A percentile compares a stretch with the other conserved stretches of the same genome.
Conservation (phyloP, 2,329 filamentous ascomycete genomes). For the Colletotrichum coccodes region DNA sequence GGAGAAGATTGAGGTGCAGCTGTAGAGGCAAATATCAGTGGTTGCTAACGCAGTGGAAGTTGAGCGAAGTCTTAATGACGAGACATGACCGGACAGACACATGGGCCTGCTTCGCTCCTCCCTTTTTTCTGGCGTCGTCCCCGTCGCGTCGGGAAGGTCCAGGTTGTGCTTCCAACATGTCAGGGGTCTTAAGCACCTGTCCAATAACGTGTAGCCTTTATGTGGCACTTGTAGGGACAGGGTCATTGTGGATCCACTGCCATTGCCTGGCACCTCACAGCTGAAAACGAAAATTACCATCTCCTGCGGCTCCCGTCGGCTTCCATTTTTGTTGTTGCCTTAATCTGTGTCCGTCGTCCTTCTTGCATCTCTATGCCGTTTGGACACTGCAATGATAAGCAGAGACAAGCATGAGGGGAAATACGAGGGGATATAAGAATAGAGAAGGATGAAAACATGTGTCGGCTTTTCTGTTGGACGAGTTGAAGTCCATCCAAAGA, state of each 20-base stretch:
- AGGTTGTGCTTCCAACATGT: background rate
- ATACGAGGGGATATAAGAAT: too few species aligned
- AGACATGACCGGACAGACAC: background rate
- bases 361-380: background rate
- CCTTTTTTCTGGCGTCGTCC: background rate
- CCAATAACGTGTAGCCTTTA: constrained; percentile 3
- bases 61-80: background rate
- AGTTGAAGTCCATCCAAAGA: too few species aligned
- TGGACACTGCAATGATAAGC: background rate
- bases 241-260: background rate
- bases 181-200: background rate
- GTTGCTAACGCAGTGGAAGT: background rate
- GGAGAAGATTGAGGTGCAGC: background rate
- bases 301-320: too few species aligned
- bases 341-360: background rate
- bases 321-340: background rate
- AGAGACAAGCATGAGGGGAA: too few species aligned
- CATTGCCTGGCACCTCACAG: background rate
- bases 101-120: background rate
- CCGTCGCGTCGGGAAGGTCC: constrained; percentile 4
- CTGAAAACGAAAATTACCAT: too few species aligned
- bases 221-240: background rate
- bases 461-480: too few species aligned
- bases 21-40: background rate
- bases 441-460: too few species aligned